A percentile compares a stretch with the other conserved stretches of the same genome.
These are phyloP conservation scores for Phaeoacremonium minimum DNA, from an alignment of 2,329 filamentous ascomycete genomes.

Conservation along the genomic window DNA sequence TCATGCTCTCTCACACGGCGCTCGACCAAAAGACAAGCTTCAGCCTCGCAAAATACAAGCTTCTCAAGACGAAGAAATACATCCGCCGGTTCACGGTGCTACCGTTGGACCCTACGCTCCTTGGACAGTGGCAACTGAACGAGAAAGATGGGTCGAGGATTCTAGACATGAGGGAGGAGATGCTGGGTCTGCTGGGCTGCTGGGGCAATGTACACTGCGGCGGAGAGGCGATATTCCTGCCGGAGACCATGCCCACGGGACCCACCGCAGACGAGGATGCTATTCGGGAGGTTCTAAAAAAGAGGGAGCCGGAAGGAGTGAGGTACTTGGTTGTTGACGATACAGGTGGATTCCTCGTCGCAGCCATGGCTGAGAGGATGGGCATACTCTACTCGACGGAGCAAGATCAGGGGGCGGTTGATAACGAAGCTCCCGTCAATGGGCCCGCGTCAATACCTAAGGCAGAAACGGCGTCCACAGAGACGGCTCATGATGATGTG, in stretches of 20 bases:
- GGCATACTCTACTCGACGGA: constrained; percentile 61
- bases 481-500: background rate
- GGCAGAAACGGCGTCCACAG: background rate
- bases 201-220: constrained; percentile 86
- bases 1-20: constrained; percentile 82
- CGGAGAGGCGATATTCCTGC: constrained; percentile 17
- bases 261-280: constrained; percentile 18
- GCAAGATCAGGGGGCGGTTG: constrained; percentile 18
- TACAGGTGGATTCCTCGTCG: constrained; percentile 76
- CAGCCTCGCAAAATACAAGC: constrained; percentile 90
- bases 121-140: constrained; percentile 73
- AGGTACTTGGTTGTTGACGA: constrained; percentile 85
- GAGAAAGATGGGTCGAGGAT: constrained; percentile 79
- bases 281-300: constrained; percentile 14
- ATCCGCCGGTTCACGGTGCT: constrained; percentile 81
- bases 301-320: constrained; percentile 25
- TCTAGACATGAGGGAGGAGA: constrained; percentile 82
- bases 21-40: constrained; percentile 94
- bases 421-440: constrained; percentile 8
- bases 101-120: constrained; percentile 72
- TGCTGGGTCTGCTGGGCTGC: constrained; percentile 74
- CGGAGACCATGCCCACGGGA: constrained; percentile 4
- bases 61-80: constrained; percentile 92
- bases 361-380: constrained; percentile 84
- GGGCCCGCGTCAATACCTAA: constrained; percentile 3